phyloP scores from a whole-genome alignment of 495 filamentous ascomycete genomes.

The Neurospora tetraspora region DNA sequence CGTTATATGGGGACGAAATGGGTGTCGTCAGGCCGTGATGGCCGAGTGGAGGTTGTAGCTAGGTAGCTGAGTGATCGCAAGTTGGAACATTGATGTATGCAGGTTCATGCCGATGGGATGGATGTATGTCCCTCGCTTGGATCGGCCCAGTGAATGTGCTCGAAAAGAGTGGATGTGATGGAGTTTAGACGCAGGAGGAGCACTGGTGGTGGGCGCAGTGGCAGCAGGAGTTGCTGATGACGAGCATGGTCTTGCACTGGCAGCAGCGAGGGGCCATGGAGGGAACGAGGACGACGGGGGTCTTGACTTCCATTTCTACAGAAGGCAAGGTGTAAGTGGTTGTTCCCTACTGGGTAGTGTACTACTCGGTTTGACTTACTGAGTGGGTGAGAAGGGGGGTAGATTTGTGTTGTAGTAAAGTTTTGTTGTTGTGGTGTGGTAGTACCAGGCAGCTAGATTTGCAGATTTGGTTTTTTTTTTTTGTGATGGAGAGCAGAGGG shows the following conservation, averaged over 20 bases:
- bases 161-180: background rate
- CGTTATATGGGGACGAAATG: background rate
- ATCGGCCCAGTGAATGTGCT: background rate
- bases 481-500: background rate
- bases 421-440: background rate
- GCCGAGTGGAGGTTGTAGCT: background rate
- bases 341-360: background rate
- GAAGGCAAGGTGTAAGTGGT: background rate
- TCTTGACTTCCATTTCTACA: background rate
- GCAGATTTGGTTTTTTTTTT: background rate
- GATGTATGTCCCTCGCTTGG: background rate
- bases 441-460: background rate
- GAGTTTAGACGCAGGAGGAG: conserved; percentile 27
- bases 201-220: conserved; percentile 37
- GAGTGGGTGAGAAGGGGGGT: background rate
- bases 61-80: background rate
- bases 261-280: conserved; percentile 29
- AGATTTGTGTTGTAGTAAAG: background rate
- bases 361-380: background rate
- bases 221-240: conserved; percentile 36
- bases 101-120: background rate
- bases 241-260: conserved; percentile 37
- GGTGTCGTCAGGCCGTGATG: background rate
- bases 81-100: background rate
- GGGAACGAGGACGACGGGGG: background rate